Evolutionary conservation across 768 basidiomycete species (phyloP).

Genomic region (Agaricus subrufescens): DNA sequence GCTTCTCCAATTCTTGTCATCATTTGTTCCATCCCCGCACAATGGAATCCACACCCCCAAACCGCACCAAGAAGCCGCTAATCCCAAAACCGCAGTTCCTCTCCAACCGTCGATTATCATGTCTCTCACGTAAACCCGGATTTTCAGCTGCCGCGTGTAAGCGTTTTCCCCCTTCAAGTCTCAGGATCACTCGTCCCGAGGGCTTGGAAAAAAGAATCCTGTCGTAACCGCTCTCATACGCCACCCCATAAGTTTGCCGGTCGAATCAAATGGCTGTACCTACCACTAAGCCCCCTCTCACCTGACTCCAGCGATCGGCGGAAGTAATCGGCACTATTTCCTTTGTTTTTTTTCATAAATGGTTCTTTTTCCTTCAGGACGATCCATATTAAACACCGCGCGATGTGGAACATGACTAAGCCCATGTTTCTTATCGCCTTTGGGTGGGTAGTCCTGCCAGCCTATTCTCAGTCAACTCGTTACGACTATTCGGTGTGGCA

Average conservation of each 20-base stretch:
- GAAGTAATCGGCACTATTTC: not conserved
- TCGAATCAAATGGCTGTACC: not conserved
- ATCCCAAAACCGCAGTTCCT: too few species aligned
- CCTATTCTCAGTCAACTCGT: not conserved
- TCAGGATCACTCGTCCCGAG: not conserved
- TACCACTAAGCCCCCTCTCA: not conserved
- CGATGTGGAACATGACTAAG: constrained; percentile 7
- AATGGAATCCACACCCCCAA: not conserved
- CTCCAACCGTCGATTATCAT: too few species aligned
- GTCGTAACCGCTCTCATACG: not conserved
- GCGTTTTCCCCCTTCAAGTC: not conserved
- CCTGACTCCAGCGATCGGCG: not conserved
- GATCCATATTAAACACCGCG: not conserved
- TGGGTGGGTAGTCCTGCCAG: not conserved
- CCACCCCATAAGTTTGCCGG: constrained; percentile 1
- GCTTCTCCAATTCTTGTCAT: too few species aligned
- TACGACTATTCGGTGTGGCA: not conserved
- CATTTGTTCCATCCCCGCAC: too few species aligned
- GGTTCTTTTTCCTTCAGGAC: not conserved
- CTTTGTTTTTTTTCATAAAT: not conserved
- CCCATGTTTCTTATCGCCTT: not conserved
- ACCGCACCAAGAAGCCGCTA: not conserved
- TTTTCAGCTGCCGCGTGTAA: not conserved
- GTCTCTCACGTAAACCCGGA: too few species aligned
- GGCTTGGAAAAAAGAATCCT: too few species aligned